phyloP scores from a whole-genome alignment of 495 filamentous ascomycete genomes.

The Pyrenula massariospora region DNA sequence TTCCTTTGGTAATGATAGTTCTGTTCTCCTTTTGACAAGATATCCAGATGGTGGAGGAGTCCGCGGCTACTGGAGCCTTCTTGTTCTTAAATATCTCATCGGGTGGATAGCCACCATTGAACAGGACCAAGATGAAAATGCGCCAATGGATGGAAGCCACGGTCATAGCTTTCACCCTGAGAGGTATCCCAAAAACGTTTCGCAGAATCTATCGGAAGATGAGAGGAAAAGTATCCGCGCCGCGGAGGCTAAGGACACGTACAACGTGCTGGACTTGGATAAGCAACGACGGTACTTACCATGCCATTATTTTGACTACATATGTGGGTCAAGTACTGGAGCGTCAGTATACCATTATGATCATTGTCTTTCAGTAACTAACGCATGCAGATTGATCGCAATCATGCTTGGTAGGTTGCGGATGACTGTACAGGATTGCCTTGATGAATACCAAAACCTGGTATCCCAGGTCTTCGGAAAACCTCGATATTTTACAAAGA shows the following conservation, averaged over 20 bases:
- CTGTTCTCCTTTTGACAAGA: neutral
- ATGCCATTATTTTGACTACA: conserved; percentile 12
- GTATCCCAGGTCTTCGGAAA: conserved; percentile 8
- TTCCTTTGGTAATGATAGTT: too few relatives aligned
- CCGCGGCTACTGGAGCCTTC: conserved; percentile 8
- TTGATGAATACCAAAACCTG: conserved; percentile 5
- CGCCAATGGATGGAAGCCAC: neutral
- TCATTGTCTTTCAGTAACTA: neutral
- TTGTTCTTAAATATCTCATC: conserved; percentile 6
- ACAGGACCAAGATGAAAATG: neutral
- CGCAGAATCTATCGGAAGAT: conserved; percentile 1
- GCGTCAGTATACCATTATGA: conserved; percentile 1
- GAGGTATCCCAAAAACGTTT: conserved; percentile 4
- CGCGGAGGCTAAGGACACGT: neutral
- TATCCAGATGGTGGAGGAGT: conserved; percentile 9
- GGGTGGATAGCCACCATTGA: conserved; percentile 3
- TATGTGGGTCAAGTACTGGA: conserved; percentile 10
- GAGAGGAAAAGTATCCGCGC: neutral
- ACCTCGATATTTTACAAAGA: conserved; percentile 1
- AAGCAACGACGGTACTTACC: conserved; percentile 6
- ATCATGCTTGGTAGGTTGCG: conserved; percentile 12
- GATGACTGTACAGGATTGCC: conserved; percentile 10
- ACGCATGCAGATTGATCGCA: conserved; percentile 7
- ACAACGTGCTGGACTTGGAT: neutral
- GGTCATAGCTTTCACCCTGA: conserved; percentile 7